Percentiles rank a stretch among this genome's conserved stretches.
Evolutionary conservation across 2,329 filamentous ascomycete genomes (phyloP).

Genomic region (Alternaria solani): DNA sequence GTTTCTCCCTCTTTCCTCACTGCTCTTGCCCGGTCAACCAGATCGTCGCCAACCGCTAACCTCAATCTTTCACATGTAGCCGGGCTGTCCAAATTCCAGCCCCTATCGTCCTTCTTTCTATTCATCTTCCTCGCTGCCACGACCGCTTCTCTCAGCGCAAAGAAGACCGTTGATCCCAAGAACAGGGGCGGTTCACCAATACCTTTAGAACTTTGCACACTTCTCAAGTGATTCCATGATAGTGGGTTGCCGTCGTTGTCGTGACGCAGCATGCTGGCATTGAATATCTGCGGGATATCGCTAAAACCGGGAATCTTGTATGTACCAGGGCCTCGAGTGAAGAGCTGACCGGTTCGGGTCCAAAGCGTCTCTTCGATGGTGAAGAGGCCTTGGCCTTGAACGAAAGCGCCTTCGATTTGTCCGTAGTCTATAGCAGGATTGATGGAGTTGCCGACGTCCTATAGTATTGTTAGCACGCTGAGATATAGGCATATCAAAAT

Average conservation of each 20-base stretch:
- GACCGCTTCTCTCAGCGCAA: conserved; percentile 83
- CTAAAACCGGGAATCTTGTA: conserved; percentile 92
- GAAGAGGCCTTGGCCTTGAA: conserved; percentile 81
- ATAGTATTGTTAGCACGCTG: conserved; percentile 5
- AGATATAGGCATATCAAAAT: not conserved
- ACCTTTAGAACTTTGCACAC: conserved; percentile 81
- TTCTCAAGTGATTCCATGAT: conserved; percentile 83
- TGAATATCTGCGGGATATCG: conserved; percentile 86
- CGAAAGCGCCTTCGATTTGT: conserved; percentile 81
- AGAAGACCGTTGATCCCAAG: conserved; percentile 83
- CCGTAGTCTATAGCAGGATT: conserved; percentile 82
- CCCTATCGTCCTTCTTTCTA: conserved; percentile 53
- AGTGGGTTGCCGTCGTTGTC: conserved; percentile 59
- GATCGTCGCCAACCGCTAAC: conserved; percentile 78
- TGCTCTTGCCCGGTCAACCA: conserved; percentile 75
- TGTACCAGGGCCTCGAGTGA: conserved; percentile 69
- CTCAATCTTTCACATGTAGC: conserved; percentile 84
- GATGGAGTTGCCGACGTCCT: conserved; percentile 81
- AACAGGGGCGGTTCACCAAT: conserved; percentile 78
- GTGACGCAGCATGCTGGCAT: conserved; percentile 79
- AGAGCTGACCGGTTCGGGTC: conserved; percentile 70
- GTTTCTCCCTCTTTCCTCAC: conserved; percentile 72
- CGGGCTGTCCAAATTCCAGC: conserved; percentile 71
- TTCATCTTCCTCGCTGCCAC: conserved; percentile 70
- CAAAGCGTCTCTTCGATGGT: conserved; percentile 77